phyloP scores from a whole-genome alignment of 805 yeast species.

The Candida andamanensis region DNA sequence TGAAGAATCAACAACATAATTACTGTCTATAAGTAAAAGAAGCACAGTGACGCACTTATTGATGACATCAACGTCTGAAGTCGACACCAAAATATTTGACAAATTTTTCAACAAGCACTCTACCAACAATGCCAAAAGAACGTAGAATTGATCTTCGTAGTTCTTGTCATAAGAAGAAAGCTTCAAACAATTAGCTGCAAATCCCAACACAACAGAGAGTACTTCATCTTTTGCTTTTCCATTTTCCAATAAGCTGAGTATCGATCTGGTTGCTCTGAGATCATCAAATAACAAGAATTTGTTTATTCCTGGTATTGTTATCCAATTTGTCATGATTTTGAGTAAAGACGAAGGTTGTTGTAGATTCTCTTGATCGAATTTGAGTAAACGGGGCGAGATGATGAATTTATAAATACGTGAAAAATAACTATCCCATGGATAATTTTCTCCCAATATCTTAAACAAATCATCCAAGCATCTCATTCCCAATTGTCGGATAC shows the following conservation, averaged over 20 bases:
- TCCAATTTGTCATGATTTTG: constrained; percentile 58
- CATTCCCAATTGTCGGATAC: constrained; percentile 62
- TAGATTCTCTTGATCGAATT: constrained; percentile 71
- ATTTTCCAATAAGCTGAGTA: constrained; percentile 51
- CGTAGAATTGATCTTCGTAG: constrained; percentile 40
- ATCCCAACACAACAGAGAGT: constrained; percentile 48
- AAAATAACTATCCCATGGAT: constrained; percentile 52
- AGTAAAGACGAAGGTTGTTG: constrained; percentile 80
- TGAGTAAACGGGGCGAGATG: constrained; percentile 57
- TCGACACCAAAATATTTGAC: constrained; percentile 43
- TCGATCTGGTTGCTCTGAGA: constrained; percentile 47
- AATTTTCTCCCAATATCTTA: constrained; percentile 42
- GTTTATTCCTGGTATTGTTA: constrained; percentile 35
- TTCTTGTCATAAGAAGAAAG: constrained; percentile 27
- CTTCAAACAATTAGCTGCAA: constrained; percentile 43
- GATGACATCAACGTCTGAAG: constrained; percentile 42
- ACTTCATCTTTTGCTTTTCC: constrained; percentile 65
- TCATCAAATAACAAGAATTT: constrained; percentile 54
- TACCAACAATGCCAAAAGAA: constrained; percentile 54
- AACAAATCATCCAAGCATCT: constrained; percentile 59
- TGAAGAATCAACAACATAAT: constrained; percentile 50
- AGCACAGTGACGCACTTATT: constrained; percentile 49
- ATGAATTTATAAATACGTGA: constrained; percentile 48
- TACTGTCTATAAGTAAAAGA: constrained; percentile 50
- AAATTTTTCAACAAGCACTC: constrained; percentile 48